Evolutionary conservation across 768 basidiomycete genomes (phyloP).

Genomic region (Kwoniella dejecticola): DNA sequence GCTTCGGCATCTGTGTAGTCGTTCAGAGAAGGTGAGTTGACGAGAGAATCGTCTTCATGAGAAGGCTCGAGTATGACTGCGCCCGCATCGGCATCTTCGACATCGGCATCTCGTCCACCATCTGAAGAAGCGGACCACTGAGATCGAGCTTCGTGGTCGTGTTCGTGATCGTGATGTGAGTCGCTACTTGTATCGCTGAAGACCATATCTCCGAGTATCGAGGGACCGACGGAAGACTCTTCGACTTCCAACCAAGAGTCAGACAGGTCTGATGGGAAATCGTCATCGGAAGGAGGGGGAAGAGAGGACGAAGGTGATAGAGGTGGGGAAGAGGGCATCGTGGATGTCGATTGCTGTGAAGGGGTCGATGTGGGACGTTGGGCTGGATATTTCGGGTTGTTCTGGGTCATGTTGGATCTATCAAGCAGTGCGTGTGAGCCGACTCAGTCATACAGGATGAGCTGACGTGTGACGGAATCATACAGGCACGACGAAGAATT

Average conservation of each 20-base stretch:
- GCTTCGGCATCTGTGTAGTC: conserved; percentile 31
- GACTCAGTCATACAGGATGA: too few relatives aligned
- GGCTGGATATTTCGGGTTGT: conserved; percentile 10
- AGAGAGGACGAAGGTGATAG: conserved; percentile 10
- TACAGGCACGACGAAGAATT: too few relatives aligned
- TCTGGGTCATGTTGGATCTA: conserved; percentile 2
- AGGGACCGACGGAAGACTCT: conserved; percentile 19
- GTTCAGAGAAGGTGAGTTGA: conserved; percentile 10
- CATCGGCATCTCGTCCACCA: conserved; percentile 10
- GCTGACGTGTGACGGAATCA: too few relatives aligned
- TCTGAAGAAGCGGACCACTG: conserved; percentile 15
- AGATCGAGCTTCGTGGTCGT: conserved; percentile 15
- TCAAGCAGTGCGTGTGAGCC: background rate
- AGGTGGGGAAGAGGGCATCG: conserved; percentile 9
- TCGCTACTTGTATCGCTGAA: conserved; percentile 28
- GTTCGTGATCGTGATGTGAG: conserved; percentile 13
- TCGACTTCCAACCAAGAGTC: conserved; percentile 21
- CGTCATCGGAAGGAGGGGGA: conserved; percentile 19
- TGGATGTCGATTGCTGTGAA: background rate
- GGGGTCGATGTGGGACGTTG: background rate
- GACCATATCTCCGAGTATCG: conserved; percentile 15
- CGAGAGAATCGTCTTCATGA: background rate
- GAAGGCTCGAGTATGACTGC: conserved; percentile 2
- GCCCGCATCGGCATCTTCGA: conserved; percentile 2
- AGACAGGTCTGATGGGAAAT: conserved; percentile 9